phyloP scores from a whole-genome alignment of 495 filamentous ascomycete genomes.

The Aspergillus sparsus region DNA sequence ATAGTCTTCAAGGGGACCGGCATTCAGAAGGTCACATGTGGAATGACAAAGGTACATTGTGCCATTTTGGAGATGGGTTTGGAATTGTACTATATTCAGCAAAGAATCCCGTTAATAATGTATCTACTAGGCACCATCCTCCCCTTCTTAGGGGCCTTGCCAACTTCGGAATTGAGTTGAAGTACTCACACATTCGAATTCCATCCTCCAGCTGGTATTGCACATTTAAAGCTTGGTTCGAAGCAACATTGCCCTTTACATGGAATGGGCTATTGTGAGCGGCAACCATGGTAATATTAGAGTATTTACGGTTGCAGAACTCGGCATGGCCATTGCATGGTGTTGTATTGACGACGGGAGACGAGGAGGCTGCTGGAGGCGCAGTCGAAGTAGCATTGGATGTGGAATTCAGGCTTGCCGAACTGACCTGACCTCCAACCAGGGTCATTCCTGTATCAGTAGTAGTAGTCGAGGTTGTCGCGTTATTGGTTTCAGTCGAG shows the following conservation, averaged over 20 bases:
- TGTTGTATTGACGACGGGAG: conserved; percentile 64
- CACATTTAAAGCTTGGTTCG: conserved; percentile 75
- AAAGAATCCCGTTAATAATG: not conserved
- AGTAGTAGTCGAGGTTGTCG: conserved; percentile 29
- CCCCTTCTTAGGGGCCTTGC: not conserved
- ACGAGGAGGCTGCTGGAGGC: conserved; percentile 40
- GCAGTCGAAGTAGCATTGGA: conserved; percentile 41
- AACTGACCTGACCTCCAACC: conserved; percentile 38
- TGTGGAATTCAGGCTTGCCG: conserved; percentile 45
- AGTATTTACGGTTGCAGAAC: conserved; percentile 78
- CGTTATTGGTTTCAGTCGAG: conserved; percentile 29
- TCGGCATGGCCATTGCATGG: conserved; percentile 89
- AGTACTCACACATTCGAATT: conserved; percentile 68
- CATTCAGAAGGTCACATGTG: conserved; percentile 75
- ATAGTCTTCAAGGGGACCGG: conserved; percentile 74
- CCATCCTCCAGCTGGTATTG: conserved; percentile 80
- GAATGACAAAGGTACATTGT: conserved; percentile 72
- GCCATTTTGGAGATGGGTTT: conserved; percentile 69
- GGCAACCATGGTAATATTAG: conserved; percentile 85
- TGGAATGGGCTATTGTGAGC: conserved; percentile 89
- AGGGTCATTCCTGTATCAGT: conserved; percentile 43
- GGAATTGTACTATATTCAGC: conserved; percentile 65
- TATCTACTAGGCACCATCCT: too few relatives aligned
- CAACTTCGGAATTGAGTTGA: not conserved
- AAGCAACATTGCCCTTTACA: conserved; percentile 62